These are phyloP conservation scores for Fusarium cicatricum DNA, from an alignment of 2,329 filamentous ascomycete genomes.

Conservation along the genomic window DNA sequence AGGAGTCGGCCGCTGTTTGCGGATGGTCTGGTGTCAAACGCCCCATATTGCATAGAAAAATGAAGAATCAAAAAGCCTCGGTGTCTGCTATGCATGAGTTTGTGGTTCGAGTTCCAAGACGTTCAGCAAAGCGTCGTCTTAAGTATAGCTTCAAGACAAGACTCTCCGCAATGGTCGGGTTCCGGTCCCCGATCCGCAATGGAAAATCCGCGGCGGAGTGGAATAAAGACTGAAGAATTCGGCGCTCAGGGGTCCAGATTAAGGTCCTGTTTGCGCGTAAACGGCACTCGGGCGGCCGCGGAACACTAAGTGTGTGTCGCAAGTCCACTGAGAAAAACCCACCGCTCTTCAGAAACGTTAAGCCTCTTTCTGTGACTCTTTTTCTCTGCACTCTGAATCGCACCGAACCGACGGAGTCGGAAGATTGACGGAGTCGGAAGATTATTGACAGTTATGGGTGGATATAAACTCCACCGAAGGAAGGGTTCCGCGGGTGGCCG, in stretches of 20 bases:
- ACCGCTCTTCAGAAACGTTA: not conserved
- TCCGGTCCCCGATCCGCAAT: not conserved
- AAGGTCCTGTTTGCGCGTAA: not conserved
- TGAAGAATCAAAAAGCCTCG: too few relatives aligned
- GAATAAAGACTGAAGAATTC: not conserved
- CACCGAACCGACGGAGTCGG: slow-evolving; percentile 19
- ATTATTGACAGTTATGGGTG: slow-evolving; percentile 1
- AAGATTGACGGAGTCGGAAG: too few relatives aligned
- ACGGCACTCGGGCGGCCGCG: not conserved
- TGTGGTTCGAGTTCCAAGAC: too few relatives aligned
- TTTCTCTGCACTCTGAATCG: not conserved
- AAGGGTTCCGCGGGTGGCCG: slow-evolving; percentile 23
- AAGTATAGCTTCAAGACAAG: not conserved
- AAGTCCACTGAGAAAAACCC: not conserved
- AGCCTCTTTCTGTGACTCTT: too few relatives aligned
- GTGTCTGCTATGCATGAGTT: too few relatives aligned
- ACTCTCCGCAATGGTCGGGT: too few relatives aligned
- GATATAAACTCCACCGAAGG: not conserved
- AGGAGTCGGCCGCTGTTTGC: not conserved
- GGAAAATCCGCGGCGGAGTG: not conserved
- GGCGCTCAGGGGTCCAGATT: not conserved
- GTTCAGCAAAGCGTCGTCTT: not conserved
- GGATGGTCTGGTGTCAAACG: slow-evolving; percentile 1
- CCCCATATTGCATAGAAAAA: not conserved
- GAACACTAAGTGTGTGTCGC: not conserved